These are phyloP conservation scores for Sporothrix inflata DNA, from an alignment of 2,329 filamentous ascomycete species.

Conservation along the genomic window DNA sequence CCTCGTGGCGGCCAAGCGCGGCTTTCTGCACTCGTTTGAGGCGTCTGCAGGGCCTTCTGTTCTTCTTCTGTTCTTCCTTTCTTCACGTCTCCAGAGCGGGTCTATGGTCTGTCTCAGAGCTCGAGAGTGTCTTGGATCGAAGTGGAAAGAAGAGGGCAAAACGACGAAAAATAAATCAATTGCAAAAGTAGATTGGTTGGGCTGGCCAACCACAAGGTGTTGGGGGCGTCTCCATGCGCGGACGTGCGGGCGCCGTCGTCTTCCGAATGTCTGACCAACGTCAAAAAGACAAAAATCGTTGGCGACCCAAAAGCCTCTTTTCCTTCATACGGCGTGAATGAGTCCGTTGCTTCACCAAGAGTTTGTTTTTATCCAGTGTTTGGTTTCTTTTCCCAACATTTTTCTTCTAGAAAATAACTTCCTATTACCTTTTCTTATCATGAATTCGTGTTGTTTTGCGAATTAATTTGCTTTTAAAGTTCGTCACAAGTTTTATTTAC, in stretches of 20 bases:
- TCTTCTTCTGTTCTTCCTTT: background rate
- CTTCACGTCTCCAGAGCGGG: background rate
- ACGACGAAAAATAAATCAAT: background rate
- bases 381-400: too few relatives aligned
- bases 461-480: too few relatives aligned
- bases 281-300: background rate
- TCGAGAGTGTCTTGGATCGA: background rate
- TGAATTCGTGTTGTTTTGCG: too few relatives aligned
- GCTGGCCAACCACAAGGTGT: background rate
- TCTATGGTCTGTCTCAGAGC: background rate
- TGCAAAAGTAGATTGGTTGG: background rate
- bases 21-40: background rate
- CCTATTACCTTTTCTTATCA: too few relatives aligned
- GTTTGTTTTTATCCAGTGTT: too few relatives aligned
- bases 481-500: too few relatives aligned
- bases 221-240: background rate
- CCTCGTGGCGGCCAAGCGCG: constrained; percentile 1
- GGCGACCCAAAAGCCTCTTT: too few relatives aligned
- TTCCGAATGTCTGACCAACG: background rate
- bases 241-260: constrained; percentile 4
- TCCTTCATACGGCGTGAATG: too few relatives aligned
- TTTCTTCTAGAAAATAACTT: too few relatives aligned
- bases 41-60: background rate
- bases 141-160: background rate
- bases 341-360: too few relatives aligned